Evolutionary conservation across 1,139 yeast species (phyloP), one percentile per base, ranked within the genome.

Genomic region (Suhomyces bokatorum): DNA sequence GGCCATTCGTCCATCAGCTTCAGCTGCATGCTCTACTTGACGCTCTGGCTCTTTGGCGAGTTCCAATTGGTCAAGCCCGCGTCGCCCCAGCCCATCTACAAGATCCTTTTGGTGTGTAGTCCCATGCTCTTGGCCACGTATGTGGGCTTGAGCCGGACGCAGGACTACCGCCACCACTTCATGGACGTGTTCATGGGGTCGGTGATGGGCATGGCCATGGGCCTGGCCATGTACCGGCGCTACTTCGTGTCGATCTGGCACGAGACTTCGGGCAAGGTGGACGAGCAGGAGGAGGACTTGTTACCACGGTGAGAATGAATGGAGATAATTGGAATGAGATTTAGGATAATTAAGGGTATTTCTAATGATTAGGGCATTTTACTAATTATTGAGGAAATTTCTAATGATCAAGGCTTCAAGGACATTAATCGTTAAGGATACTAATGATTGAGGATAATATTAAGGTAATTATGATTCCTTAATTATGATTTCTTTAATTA

Each of bases 121-220:
- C 61, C 61, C 2, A 32, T 56, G 14, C 44, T 55, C 16, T 39
- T 54, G 35, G 56, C 65, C 7, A 45, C 55, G 9, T 53, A 59
- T 55, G 72, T 83, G 47, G 85, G 85, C 0, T 61, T 81, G 45
- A 77, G 83, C 43, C 68, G 88, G 51, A 78, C 85, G 13, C 85
- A 83, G 56, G 95, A 87, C 59, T 86, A 85, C 59, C 70, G 91
- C 56, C 96, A 87, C 57, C 90, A 86, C 60, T 84, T 82, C 56
- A 66, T 78, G 31, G 96, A 87, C 59, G 77, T 87, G 15, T 52
- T 79, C 2, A 61, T 80, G 40, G 96, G 96, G 1, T 64, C 75
- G 0, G 12, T 67, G 2, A 58, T 85, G 10, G 89, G 89, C 3
- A 52, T 67, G 2, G 46, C 62, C 2, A 57, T 81, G 34, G 83